Conservation (phyloP, 2,329 filamentous ascomycete species). For the Botrytis galanthina region DNA sequence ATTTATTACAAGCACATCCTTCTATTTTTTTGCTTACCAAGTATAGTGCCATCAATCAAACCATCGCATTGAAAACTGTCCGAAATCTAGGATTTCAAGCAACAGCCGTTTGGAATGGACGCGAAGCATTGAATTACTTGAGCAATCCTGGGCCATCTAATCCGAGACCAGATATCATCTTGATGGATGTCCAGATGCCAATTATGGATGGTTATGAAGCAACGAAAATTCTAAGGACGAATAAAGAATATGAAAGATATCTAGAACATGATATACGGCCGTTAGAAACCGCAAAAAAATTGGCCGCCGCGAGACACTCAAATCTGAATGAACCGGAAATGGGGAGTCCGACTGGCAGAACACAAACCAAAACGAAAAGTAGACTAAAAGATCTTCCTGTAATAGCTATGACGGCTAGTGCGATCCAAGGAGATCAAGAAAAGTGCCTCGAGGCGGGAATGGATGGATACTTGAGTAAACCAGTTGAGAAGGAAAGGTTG, state of each 20-base stretch:
- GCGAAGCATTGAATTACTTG: conserved; percentile 32
- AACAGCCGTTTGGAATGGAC: conserved; percentile 33
- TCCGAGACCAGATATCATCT: conserved; percentile 30
- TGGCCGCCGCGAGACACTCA: neutral
- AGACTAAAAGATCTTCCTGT: conserved; percentile 44
- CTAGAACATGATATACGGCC: neutral
- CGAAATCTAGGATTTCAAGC: conserved; percentile 31
- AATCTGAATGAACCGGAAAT: neutral
- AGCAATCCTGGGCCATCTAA: conserved; percentile 23
- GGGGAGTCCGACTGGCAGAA: conserved; percentile 25
- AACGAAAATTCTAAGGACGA: conserved; percentile 46
- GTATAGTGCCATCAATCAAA: conserved; percentile 33
- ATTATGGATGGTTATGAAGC: conserved; percentile 51
- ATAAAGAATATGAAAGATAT: conserved; percentile 19
- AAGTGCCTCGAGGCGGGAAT: conserved; percentile 52
- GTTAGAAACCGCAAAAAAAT: conserved; percentile 38
- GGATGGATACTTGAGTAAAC: conserved; percentile 53
- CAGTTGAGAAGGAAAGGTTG: conserved; percentile 39
- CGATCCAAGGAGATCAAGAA: conserved; percentile 47
- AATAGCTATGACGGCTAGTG: conserved; percentile 52
- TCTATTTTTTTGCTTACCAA: conserved; percentile 5
- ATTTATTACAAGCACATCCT: neutral
- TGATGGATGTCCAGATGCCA: conserved; percentile 54
- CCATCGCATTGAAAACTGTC: conserved; percentile 31
- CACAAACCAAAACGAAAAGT: conserved; percentile 10